A percentile compares a stretch with the other conserved stretches of the same genome.
phyloP scores from a whole-genome alignment of 164 flowering plant genomes.

The Dillenia suffruticosa region DNA sequence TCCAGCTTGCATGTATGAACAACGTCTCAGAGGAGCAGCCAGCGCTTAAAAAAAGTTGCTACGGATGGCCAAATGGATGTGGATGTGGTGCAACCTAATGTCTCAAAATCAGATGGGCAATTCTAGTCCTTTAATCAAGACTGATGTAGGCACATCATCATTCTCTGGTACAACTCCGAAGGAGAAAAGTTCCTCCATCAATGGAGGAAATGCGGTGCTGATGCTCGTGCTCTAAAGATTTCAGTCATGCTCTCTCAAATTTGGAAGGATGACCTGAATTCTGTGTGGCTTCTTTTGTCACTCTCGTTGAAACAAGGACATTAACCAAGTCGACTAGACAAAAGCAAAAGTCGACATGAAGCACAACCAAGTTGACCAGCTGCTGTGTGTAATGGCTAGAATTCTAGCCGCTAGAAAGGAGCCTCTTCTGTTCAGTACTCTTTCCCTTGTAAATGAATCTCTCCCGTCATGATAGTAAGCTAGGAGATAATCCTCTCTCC shows the following conservation, averaged over 20 bases:
- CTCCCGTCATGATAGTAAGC: no score
- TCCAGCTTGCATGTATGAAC: constrained; percentile 39
- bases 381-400: no score
- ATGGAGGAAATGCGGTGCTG: constrained; percentile 27
- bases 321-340: no score
- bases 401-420: no score
- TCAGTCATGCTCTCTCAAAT: constrained; percentile 51
- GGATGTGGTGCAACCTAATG: constrained; percentile 25
- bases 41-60: constrained; percentile 56
- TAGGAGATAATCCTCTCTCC: no score
- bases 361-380: no score
- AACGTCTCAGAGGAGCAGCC: constrained; percentile 66
- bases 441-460: no score
- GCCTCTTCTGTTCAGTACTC: no score
- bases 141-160: constrained; percentile 31
- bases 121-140: constrained; percentile 32
- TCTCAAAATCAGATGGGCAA: constrained; percentile 39
- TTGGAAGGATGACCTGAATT: constrained; percentile 59
- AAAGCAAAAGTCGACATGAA: no score
- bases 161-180: constrained; percentile 29
- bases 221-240: constrained; percentile 23
- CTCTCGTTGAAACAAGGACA: constrained; percentile 12
- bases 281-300: constrained; percentile 47
- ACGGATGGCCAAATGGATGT: constrained; percentile 43
- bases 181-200: constrained; percentile 30